Evolutionary conservation across 371 early-diverging fungal species (phyloP).

Genomic region (Mucor racemosus): DNA sequence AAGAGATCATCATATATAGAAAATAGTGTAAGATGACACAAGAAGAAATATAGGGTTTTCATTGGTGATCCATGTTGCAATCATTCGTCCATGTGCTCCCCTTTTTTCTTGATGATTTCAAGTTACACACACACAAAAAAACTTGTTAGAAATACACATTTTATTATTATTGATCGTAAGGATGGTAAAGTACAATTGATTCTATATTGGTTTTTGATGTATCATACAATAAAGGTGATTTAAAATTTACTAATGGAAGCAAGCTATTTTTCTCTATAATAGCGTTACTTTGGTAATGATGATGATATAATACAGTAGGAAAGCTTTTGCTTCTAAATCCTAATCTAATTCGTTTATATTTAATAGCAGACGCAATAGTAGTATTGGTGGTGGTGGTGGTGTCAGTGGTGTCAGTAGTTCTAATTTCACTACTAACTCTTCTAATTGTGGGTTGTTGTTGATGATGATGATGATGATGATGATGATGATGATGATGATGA

Average conservation of each 20-base stretch:
- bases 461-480: too few relatives aligned
- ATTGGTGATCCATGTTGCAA: conserved; percentile 6
- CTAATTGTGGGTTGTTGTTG: not conserved
- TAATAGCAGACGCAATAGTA: not conserved
- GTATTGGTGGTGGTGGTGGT: not conserved
- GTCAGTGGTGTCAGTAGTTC: not conserved
- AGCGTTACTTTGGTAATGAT: not conserved
- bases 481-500: too few relatives aligned
- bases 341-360: conserved; percentile 17
- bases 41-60: not conserved
- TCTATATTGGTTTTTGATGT: conserved; percentile 3
- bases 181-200: conserved; percentile 9
- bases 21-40: conserved; percentile 3
- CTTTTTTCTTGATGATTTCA: not conserved
- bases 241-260: conserved; percentile 6
- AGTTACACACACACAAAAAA: conserved; percentile 1
- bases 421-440: conserved; percentile 15
- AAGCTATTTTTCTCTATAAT: conserved; percentile 11
- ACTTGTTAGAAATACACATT: conserved; percentile 3
- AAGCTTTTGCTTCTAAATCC: conserved; percentile 21
- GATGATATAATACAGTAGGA: conserved; percentile 20
- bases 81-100: conserved; percentile 7
- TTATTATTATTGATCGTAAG: conserved; percentile 2
- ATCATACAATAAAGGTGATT: not conserved
- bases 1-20: not conserved